These are phyloP conservation scores for Lactarius akahatsu DNA, from an alignment of 768 basidiomycete species.

Conservation along the genomic window DNA sequence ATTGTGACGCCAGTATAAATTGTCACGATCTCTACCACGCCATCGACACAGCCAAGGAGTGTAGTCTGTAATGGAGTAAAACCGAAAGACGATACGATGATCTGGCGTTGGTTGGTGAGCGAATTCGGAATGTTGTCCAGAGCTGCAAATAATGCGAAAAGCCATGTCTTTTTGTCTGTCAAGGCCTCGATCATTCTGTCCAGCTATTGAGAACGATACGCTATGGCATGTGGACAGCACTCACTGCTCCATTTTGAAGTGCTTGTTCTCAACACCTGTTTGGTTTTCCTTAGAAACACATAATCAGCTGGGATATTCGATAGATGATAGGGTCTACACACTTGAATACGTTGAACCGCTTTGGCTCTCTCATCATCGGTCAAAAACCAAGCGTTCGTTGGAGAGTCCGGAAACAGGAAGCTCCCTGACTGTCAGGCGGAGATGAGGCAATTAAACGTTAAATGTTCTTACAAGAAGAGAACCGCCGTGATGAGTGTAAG, in stretches of 20 bases:
- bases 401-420: slow-evolving; percentile 73
- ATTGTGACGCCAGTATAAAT: slow-evolving; percentile 65
- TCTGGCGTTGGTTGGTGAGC: slow-evolving; percentile 59
- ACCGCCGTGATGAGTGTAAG: slow-evolving; percentile 55
- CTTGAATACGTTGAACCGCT: slow-evolving; percentile 68
- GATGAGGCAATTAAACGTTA: neutral
- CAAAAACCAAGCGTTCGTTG: slow-evolving; percentile 73
- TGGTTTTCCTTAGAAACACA: slow-evolving; percentile 54
- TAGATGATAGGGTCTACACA: slow-evolving; percentile 28
- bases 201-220: neutral
- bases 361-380: slow-evolving; percentile 58
- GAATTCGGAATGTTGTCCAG: slow-evolving; percentile 66
- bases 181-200: slow-evolving; percentile 66
- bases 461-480: slow-evolving; percentile 50
- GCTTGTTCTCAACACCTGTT: slow-evolving; percentile 80
- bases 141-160: slow-evolving; percentile 67
- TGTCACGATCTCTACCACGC: slow-evolving; percentile 63
- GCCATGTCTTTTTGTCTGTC: slow-evolving; percentile 69
- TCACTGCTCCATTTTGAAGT: slow-evolving; percentile 77
- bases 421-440: slow-evolving; percentile 35
- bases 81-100: slow-evolving; percentile 67
- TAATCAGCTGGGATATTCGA: neutral
- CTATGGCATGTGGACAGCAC: slow-evolving; percentile 32
- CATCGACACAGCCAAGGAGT: slow-evolving; percentile 65
- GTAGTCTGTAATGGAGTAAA: slow-evolving; percentile 66